A percentile compares a stretch with the other conserved stretches of the same genome.
phyloP scores from a whole-genome alignment of 2,329 filamentous ascomycete genomes.

The Aureobasidium sp. region DNA sequence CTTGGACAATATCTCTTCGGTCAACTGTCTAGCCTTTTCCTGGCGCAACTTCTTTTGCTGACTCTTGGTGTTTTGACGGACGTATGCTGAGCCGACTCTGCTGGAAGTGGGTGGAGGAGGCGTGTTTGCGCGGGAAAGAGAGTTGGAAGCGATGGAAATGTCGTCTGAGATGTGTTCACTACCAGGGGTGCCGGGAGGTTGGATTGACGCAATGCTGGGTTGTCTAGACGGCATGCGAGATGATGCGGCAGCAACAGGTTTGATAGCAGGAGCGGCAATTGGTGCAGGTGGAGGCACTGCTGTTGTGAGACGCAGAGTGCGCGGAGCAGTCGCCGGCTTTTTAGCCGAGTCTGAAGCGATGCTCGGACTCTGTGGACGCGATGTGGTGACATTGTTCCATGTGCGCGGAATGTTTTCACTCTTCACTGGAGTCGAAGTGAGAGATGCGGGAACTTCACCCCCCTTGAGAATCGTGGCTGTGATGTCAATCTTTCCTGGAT shows the following conservation, averaged over 20 bases:
- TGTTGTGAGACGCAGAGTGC: constrained; percentile 59
- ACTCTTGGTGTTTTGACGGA: constrained; percentile 67
- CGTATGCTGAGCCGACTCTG: constrained; percentile 61
- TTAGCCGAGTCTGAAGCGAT: constrained; percentile 40
- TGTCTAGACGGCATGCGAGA: constrained; percentile 43
- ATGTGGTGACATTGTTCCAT: constrained; percentile 28
- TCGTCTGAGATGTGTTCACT: constrained; percentile 73
- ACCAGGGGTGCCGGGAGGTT: constrained; percentile 63
- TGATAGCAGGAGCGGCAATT: constrained; percentile 32
- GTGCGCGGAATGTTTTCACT: constrained; percentile 23
- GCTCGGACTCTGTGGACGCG: constrained; percentile 49
- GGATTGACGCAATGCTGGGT: constrained; percentile 50
- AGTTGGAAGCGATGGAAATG: constrained; percentile 65
- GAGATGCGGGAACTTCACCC: constrained; percentile 16
- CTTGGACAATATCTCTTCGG: constrained; percentile 45
- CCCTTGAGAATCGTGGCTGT: constrained; percentile 31
- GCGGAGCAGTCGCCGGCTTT: constrained; percentile 46
- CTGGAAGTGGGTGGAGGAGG: constrained; percentile 45
- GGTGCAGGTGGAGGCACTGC: constrained; percentile 45
- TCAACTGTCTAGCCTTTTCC: constrained; percentile 36
- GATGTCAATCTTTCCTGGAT: constrained; percentile 44
- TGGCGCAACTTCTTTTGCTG: constrained; percentile 63
- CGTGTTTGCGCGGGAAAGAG: constrained; percentile 64
- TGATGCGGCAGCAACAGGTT: constrained; percentile 26
- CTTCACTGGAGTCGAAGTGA: constrained; percentile 19